A percentile compares a stretch with the other conserved stretches of the same genome.
phyloP scores from a whole-genome alignment of 139 green algal genomes.

The Picochlorum sp. region DNA sequence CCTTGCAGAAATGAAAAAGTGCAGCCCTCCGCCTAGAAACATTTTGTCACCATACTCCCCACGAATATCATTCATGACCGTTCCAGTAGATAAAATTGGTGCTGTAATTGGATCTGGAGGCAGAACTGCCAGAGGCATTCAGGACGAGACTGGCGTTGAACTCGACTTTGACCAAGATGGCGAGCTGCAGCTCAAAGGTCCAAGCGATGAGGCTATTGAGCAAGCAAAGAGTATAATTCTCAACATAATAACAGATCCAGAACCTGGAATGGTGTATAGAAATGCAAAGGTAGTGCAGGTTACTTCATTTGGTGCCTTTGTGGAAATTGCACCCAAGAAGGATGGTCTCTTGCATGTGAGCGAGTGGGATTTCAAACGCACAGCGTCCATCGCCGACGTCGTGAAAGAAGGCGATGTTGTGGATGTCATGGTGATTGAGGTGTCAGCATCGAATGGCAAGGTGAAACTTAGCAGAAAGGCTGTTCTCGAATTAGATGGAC shows the following conservation, averaged over 20 bases:
- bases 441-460: conserved; percentile 13
- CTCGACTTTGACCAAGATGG: conserved; percentile 42
- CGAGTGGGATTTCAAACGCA: conserved; percentile 46
- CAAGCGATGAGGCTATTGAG: conserved; percentile 14
- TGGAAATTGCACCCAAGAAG: conserved; percentile 40
- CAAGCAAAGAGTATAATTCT: conserved; percentile 28
- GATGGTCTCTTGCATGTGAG: conserved; percentile 65
- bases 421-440: conserved; percentile 72
- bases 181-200: conserved; percentile 21
- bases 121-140: conserved; percentile 60
- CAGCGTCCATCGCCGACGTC: conserved; percentile 36
- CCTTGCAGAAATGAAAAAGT: conserved; percentile 69
- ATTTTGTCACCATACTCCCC: conserved; percentile 53
- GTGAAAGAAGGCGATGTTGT: conserved; percentile 52
- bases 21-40: conserved; percentile 44
- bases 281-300: conserved; percentile 21
- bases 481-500: conserved; percentile 13
- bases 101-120: conserved; percentile 74
- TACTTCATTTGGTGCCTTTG: conserved; percentile 55
- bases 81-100: conserved; percentile 51
- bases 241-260: conserved; percentile 16
- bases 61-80: conserved; percentile 37
- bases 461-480: conserved; percentile 22
- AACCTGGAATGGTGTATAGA: conserved; percentile 26
- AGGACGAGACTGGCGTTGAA: conserved; percentile 36